Evolutionary conservation across 148 eudicot species (phyloP).

Genomic region (Rhododendron griersonianum): DNA sequence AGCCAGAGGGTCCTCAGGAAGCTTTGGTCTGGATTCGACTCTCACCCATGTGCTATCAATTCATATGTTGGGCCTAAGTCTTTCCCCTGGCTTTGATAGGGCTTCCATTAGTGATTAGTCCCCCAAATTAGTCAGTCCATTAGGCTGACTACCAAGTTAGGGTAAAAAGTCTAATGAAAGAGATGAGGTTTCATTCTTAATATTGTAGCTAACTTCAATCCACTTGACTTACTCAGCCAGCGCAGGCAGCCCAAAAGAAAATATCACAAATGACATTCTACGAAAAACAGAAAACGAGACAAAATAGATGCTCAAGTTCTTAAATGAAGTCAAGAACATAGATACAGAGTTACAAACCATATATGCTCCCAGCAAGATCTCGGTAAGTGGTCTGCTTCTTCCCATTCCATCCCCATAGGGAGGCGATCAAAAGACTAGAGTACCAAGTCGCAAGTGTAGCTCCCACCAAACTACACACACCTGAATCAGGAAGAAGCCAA

Average conservation of each 20-base stretch:
- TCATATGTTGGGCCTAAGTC: background rate
- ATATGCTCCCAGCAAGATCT: conserved; percentile 37
- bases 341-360: conserved; percentile 16
- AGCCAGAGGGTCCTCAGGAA: background rate
- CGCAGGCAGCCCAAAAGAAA: background rate
- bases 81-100: background rate
- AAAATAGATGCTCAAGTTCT: background rate
- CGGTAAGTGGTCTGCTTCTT: conserved; percentile 38
- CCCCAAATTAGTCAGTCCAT: background rate
- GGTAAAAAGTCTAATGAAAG: background rate
- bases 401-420: conserved; percentile 45
- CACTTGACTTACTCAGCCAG: background rate
- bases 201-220: background rate
- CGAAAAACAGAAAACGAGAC: background rate
- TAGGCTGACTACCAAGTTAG: background rate
- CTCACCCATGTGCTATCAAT: background rate
- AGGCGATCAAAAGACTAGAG: conserved; percentile 38
- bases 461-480: conserved; percentile 36
- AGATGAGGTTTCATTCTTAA: too few species aligned
- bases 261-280: too few species aligned
- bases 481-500: conserved; percentile 13
- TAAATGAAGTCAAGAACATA: background rate
- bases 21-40: background rate
- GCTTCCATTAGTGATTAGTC: background rate
- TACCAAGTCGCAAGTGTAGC: conserved; percentile 42